phyloP scores from a whole-genome alignment of 768 basidiomycete species.

The Boletus rufocinnamomeus region DNA sequence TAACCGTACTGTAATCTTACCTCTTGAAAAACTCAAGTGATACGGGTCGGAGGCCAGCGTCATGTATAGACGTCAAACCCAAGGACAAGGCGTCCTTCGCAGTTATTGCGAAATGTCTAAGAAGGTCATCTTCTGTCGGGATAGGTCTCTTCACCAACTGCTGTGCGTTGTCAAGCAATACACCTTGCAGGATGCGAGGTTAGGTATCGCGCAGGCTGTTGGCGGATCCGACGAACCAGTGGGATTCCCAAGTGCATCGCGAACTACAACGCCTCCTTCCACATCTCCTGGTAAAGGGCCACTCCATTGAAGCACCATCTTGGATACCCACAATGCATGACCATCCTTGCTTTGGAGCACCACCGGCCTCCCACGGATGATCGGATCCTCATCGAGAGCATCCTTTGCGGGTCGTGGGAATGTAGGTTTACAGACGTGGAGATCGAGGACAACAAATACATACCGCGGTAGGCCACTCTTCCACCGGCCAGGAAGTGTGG shows the following conservation, averaged over 20 bases:
- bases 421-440: slow-evolving; percentile 1
- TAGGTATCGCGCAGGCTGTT: slow-evolving; percentile 4
- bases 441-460: slow-evolving; percentile 22
- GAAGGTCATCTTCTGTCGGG: slow-evolving; percentile 62
- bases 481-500: slow-evolving; percentile 71
- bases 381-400: slow-evolving; percentile 69
- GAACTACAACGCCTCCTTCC: slow-evolving; percentile 80
- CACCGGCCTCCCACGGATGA: slow-evolving; percentile 69
- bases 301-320: slow-evolving; percentile 55
- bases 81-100: slow-evolving; percentile 65
- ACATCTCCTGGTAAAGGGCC: slow-evolving; percentile 65
- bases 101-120: slow-evolving; percentile 59
- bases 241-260: slow-evolving; percentile 64
- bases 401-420: slow-evolving; percentile 43
- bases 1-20: slow-evolving; percentile 38
- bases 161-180: slow-evolving; percentile 87
- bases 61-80: slow-evolving; percentile 85
- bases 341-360: slow-evolving; percentile 84
- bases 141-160: slow-evolving; percentile 64
- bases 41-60: slow-evolving; percentile 70
- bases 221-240: slow-evolving; percentile 53
- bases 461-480: slow-evolving; percentile 70
- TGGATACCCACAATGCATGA: slow-evolving; percentile 87
- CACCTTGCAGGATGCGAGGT: slow-evolving; percentile 43
- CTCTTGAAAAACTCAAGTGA: slow-evolving; percentile 76